Evolutionary conservation across 169 alveolate species (phyloP).

Genomic region (Eimeria maxima): DNA sequence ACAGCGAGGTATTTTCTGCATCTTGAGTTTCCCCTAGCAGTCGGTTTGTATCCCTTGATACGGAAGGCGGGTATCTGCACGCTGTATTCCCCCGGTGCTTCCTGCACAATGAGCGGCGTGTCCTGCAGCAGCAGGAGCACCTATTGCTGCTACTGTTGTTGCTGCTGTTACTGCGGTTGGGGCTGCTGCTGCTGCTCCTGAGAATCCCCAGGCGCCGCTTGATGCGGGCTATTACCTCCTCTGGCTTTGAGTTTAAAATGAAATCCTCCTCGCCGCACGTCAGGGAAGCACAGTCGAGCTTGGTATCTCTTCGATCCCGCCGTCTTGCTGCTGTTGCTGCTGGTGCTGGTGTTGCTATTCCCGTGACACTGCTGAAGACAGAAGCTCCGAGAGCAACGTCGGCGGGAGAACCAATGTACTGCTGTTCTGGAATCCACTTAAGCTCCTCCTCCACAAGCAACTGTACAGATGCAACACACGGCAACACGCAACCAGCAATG

Average conservation of each 20-base stretch:
- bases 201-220: conserved; percentile 7
- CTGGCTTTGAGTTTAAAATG: conserved; percentile 12
- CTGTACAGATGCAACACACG: background rate
- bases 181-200: conserved; percentile 39
- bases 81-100: background rate
- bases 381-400: background rate
- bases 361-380: background rate
- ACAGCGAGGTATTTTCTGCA: background rate
- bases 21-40: conserved; percentile 12
- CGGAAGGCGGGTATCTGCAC: no score
- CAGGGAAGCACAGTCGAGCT: background rate
- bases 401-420: background rate
- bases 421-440: background rate
- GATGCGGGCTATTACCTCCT: conserved; percentile 55
- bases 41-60: background rate
- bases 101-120: background rate
- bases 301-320: background rate
- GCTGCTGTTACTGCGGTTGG: background rate
- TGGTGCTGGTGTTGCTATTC: background rate
- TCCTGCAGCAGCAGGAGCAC: conserved; percentile 15
- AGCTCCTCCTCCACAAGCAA: conserved; percentile 12
- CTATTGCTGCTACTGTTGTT: conserved; percentile 13
- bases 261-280: background rate
- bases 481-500: background rate
- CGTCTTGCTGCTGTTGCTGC: conserved; percentile 1